Conservation (phyloP, 2,329 filamentous ascomycete genomes). For the Hymenotorrendiella dingleyae region DNA sequence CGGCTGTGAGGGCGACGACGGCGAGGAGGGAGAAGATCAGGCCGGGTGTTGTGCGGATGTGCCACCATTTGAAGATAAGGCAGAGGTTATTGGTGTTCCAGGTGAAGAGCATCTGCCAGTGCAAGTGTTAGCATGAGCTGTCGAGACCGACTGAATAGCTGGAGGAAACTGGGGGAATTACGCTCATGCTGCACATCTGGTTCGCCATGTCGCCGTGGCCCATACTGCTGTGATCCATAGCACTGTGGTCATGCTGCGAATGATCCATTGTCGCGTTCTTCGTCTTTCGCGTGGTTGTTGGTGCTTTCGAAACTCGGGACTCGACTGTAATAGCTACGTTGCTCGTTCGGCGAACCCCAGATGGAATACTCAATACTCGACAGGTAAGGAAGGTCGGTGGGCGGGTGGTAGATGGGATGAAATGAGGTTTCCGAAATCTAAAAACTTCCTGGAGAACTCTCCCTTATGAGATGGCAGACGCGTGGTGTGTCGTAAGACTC, state of each 20-base stretch:
- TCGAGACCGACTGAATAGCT: not conserved
- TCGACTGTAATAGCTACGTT: too few relatives aligned
- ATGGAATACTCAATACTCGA: too few relatives aligned
- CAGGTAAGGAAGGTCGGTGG: too few relatives aligned
- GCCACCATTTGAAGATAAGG: constrained; percentile 92
- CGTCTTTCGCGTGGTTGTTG: not conserved
- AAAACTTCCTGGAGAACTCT: too few relatives aligned
- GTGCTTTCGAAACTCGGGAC: not conserved
- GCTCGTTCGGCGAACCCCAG: too few relatives aligned
- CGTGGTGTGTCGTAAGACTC: not conserved
- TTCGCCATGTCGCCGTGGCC: constrained; percentile 46
- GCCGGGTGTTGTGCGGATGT: constrained; percentile 65
- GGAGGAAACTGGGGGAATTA: constrained; percentile 33
- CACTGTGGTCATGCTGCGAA: constrained; percentile 10
- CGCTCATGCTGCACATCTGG: constrained; percentile 86
- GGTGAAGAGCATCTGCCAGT: constrained; percentile 85
- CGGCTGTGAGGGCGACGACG: constrained; percentile 78
- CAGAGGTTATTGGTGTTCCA: constrained; percentile 93
- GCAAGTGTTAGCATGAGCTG: not conserved
- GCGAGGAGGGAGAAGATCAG: constrained; percentile 78
- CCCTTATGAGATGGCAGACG: not conserved
- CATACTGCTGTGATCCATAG: constrained; percentile 42
- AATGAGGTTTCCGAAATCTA: too few relatives aligned
- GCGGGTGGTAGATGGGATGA: too few relatives aligned
- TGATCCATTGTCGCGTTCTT: constrained; percentile 17